phyloP scores from a whole-genome alignment of 2,329 filamentous ascomycete genomes.

The Neoscytalidium dimidiatum region DNA sequence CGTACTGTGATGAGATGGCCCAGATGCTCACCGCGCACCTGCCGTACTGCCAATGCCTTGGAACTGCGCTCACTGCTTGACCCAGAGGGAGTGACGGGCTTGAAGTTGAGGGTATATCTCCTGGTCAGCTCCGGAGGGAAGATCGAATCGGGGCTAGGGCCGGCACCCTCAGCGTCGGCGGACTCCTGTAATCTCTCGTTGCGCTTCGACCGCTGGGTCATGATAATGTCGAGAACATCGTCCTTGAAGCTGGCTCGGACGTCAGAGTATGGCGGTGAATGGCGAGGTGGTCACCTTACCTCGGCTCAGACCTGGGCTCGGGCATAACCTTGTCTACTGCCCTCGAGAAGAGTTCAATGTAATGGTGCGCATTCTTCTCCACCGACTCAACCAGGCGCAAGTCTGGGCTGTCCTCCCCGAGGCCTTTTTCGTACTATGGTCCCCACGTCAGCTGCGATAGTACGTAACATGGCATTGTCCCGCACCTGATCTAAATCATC shows the following conservation, averaged over 20 bases:
- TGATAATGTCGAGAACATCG: constrained; percentile 94
- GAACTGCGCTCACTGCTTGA: constrained; percentile 60
- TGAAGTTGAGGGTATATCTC: constrained; percentile 94
- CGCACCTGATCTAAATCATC: constrained; percentile 79
- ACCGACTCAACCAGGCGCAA: constrained; percentile 79
- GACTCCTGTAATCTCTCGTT: constrained; percentile 70
- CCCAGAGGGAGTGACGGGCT: constrained; percentile 75
- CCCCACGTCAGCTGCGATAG: neutral
- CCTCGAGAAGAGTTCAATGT: constrained; percentile 85
- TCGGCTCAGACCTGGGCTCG: constrained; percentile 72
- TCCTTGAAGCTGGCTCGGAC: constrained; percentile 75
- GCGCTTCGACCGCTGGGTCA: constrained; percentile 83
- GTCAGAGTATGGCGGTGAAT: neutral
- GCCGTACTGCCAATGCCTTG: constrained; percentile 82
- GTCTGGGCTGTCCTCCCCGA: constrained; percentile 58
- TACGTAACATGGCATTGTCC: neutral
- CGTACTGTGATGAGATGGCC: constrained; percentile 92
- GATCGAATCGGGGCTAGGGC: constrained; percentile 69
- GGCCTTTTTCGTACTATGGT: constrained; percentile 73
- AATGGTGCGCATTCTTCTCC: constrained; percentile 89
- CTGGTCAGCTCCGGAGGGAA: constrained; percentile 92
- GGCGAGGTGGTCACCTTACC: constrained; percentile 50
- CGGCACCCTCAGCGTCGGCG: constrained; percentile 42
- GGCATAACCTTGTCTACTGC: constrained; percentile 89
- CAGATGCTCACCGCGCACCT: constrained; percentile 90